A percentile compares a stretch with the other conserved stretches of the same genome.
These are phyloP conservation scores for Lolium rigidum DNA, from an alignment of 176 grass and related monocot species.

Conservation along the genomic window DNA sequence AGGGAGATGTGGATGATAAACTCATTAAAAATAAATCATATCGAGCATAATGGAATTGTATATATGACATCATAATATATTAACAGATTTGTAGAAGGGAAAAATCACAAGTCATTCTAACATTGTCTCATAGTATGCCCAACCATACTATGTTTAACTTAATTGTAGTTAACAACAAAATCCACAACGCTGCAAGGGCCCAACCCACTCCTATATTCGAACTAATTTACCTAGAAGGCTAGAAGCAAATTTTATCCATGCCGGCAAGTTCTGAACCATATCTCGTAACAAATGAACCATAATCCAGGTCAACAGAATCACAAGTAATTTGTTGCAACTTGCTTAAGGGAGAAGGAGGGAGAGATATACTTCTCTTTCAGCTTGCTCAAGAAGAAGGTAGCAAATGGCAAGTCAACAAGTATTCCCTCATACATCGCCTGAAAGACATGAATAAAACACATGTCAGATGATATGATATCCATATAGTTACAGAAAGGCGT, in stretches of 20 bases:
- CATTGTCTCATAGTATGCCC: background rate
- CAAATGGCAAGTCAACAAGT: slow-evolving; percentile 95
- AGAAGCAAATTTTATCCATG: slow-evolving; percentile 23
- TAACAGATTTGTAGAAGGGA: slow-evolving; percentile 32
- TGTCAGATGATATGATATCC: slow-evolving; percentile 31
- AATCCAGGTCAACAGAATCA: background rate
- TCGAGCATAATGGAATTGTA: slow-evolving; percentile 34
- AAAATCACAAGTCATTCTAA: slow-evolving; percentile 32
- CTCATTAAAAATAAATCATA: slow-evolving; percentile 32
- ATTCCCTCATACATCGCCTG: slow-evolving; percentile 97
- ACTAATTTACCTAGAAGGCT: background rate
- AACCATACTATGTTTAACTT: slow-evolving; percentile 2
- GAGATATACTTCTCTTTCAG: slow-evolving; percentile 82
- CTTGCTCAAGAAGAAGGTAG: slow-evolving; percentile 99
- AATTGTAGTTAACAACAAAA: slow-evolving; percentile 12
- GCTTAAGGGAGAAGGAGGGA: slow-evolving; percentile 35
- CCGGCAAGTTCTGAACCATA: slow-evolving; percentile 15
- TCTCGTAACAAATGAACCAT: slow-evolving; percentile 1
- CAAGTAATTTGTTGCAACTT: slow-evolving; percentile 73
- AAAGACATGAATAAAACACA: slow-evolving; percentile 35
- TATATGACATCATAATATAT: background rate
- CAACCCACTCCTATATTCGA: background rate
- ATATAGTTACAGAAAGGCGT: background rate
- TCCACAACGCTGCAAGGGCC: background rate
- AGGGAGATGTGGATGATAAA: slow-evolving; percentile 17